Percentiles rank a stretch among this genome's conserved stretches.
Evolutionary conservation across 176 grass and related monocot genomes (phyloP).

Genomic region (Avena insularis): DNA sequence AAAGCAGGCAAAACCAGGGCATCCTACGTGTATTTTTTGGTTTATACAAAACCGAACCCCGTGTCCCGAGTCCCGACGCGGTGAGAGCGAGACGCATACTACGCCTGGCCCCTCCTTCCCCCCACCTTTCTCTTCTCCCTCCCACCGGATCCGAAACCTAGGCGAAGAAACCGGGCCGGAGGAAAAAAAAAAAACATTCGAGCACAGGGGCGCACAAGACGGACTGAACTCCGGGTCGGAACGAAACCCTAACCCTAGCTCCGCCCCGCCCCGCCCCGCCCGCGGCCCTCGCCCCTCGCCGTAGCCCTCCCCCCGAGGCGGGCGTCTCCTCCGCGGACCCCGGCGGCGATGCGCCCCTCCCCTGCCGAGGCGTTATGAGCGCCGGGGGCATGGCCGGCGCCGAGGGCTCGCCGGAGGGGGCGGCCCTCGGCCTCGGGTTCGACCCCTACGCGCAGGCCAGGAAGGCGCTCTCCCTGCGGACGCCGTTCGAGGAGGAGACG

Average conservation of each 20-base stretch:
- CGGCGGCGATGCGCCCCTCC: constrained; percentile 47
- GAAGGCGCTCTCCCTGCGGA: constrained; percentile 74
- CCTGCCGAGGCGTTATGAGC: constrained; percentile 54
- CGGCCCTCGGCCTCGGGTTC: constrained; percentile 40
- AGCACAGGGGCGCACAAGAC: constrained; percentile 1
- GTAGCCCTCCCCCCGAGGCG: constrained; percentile 30
- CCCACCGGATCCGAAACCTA: constrained; percentile 77
- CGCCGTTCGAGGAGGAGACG: constrained; percentile 81
- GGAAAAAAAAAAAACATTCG: constrained; percentile 32
- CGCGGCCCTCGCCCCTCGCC: constrained; percentile 33
- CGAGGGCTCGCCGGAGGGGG: constrained; percentile 53
- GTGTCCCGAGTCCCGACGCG: constrained; percentile 15
- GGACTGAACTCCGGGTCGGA: constrained; percentile 33
- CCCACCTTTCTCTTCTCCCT: background rate
- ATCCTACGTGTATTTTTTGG: background rate
- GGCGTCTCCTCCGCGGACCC: constrained; percentile 35
- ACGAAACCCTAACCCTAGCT: constrained; percentile 97
- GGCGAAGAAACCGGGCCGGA: constrained; percentile 65
- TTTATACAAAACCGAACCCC: constrained; percentile 4
- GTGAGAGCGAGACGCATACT: background rate
- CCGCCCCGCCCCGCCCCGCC: background rate
- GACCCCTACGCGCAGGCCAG: constrained; percentile 71
- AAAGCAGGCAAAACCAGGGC: background rate
- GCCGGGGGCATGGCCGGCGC: constrained; percentile 40
- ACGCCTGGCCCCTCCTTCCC: background rate